Conservation (phyloP, 257 asterid species). For the Ehretia macrophylla region DNA sequence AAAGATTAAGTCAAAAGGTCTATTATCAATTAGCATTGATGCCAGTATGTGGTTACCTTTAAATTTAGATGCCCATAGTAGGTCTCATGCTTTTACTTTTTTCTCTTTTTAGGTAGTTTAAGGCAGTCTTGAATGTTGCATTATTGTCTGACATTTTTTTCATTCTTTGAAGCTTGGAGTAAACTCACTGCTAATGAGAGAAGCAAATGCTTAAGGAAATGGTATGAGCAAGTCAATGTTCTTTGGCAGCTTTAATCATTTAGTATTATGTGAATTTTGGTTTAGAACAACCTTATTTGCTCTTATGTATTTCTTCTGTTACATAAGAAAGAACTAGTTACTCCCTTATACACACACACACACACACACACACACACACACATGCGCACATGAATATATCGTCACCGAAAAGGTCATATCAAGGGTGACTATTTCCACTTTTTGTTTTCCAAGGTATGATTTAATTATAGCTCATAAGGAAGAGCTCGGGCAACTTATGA, state of each 20-base stretch:
- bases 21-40: too few relatives aligned
- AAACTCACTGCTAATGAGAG: constrained; percentile 88
- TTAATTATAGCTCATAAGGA: constrained; percentile 77
- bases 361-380: too few relatives aligned
- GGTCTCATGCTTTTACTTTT: too few relatives aligned
- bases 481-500: constrained; percentile 91
- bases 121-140: too few relatives aligned
- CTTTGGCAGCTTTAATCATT: neutral
- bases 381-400: too few relatives aligned
- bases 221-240: constrained; percentile 31
- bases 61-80: too few relatives aligned
- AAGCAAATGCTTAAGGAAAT: constrained; percentile 76
- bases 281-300: neutral
- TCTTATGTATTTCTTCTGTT: too few relatives aligned
- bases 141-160: constrained; percentile 11
- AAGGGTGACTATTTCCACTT: neutral
- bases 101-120: too few relatives aligned
- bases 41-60: too few relatives aligned
- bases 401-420: neutral
- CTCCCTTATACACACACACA: too few relatives aligned
- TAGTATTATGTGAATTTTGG: neutral
- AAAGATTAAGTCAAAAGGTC: too few relatives aligned
- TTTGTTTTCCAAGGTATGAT: constrained; percentile 36
- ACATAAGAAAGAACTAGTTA: too few relatives aligned
- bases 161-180: constrained; percentile 78